Percentiles rank a stretch among this genome's conserved stretches.
phyloP scores from a whole-genome alignment of 306 rosid species.

The Chamaecrista fasciculata region DNA sequence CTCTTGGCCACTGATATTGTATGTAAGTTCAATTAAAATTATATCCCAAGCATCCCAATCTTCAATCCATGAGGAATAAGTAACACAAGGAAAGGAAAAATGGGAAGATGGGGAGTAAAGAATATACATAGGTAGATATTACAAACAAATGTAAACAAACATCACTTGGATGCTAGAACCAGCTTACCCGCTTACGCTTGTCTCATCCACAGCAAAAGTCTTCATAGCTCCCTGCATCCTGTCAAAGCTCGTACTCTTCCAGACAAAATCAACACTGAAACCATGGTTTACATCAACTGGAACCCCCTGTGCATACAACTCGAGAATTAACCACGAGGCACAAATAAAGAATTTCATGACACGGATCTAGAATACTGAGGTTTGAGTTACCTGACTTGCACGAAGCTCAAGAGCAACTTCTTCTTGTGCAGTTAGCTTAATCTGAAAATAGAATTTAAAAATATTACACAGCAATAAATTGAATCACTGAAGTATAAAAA shows the following conservation, averaged over 20 bases:
- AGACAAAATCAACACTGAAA: slow-evolving; percentile 96
- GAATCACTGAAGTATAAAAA: background rate
- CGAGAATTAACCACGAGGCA: slow-evolving; percentile 22
- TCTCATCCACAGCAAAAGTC: slow-evolving; percentile 98
- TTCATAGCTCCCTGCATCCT: slow-evolving; percentile 99
- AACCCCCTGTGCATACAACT: slow-evolving; percentile 75
- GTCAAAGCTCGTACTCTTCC: slow-evolving; percentile 99
- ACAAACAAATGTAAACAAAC: slow-evolving; percentile 9
- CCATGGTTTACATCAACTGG: slow-evolving; percentile 97
- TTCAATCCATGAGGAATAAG: background rate
- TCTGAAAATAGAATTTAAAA: slow-evolving; percentile 48
- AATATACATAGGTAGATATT: background rate
- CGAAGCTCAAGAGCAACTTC: slow-evolving; percentile 99
- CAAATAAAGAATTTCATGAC: slow-evolving; percentile 1
- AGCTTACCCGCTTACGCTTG: slow-evolving; percentile 98
- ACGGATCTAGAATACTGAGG: slow-evolving; percentile 2
- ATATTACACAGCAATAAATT: background rate
- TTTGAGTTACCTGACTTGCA: slow-evolving; percentile 75
- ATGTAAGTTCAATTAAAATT: slow-evolving; percentile 16
- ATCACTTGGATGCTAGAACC: background rate
- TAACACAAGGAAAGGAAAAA: background rate
- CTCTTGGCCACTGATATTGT: background rate
- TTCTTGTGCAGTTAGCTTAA: slow-evolving; percentile 96
- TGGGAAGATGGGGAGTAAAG: background rate
- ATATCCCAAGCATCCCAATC: background rate